phyloP scores from a whole-genome alignment of 768 basidiomycete genomes.

The Lactifluus piperatus region DNA sequence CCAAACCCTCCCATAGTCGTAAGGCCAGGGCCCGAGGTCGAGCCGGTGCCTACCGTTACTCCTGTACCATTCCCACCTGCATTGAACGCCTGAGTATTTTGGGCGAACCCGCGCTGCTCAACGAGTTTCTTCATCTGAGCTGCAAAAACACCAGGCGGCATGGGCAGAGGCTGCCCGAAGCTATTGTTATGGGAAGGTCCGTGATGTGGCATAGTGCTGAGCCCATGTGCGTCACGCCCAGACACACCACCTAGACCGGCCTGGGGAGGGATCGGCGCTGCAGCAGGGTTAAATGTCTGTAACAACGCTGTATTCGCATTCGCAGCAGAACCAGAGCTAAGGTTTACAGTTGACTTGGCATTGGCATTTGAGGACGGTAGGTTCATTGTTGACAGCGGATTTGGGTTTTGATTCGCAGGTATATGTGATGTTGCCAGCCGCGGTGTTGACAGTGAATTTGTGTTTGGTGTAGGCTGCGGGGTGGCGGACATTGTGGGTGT shows the following conservation, averaged over 20 bases:
- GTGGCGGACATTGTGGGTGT: slow-evolving; percentile 2
- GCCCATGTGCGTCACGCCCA: background rate
- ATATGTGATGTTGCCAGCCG: slow-evolving; percentile 2
- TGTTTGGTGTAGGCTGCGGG: background rate
- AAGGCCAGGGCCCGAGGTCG: background rate
- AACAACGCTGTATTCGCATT: slow-evolving; percentile 3
- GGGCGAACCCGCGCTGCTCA: slow-evolving; percentile 10
- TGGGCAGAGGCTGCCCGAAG: background rate
- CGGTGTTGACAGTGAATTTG: slow-evolving; percentile 5
- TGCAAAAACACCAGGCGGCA: slow-evolving; percentile 4
- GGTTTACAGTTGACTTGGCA: background rate
- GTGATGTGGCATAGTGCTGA: background rate
- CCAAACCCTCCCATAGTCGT: background rate
- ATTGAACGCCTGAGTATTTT: background rate
- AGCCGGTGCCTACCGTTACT: background rate
- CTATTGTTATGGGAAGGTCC: background rate
- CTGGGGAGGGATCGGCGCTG: slow-evolving; percentile 6
- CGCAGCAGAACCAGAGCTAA: background rate
- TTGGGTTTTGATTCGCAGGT: slow-evolving; percentile 1
- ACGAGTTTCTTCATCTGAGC: slow-evolving; percentile 17
- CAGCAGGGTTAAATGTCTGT: background rate
- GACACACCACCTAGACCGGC: background rate
- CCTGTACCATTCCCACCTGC: background rate
- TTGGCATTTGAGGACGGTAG: background rate
- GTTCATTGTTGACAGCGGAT: background rate